phyloP scores from a whole-genome alignment of 2,329 filamentous ascomycete species.

The Ascochyta koolunga region DNA sequence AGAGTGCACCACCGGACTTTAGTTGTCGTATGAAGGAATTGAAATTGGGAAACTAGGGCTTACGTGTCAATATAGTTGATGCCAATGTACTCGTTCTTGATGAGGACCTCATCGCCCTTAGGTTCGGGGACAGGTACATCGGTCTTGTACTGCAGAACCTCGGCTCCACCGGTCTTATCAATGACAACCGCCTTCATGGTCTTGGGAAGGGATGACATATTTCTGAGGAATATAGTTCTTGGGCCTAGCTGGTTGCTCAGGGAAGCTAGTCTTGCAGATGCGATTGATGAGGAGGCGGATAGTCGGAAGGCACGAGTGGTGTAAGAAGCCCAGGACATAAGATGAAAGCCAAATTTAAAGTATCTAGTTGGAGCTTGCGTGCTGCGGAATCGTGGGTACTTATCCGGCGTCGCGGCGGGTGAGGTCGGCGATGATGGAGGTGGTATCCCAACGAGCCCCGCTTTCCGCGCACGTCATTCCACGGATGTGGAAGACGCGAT shows the following conservation, averaged over 20 bases:
- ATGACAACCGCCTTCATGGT: conserved; percentile 78
- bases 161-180: conserved; percentile 72
- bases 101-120: conserved; percentile 73
- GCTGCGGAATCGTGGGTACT: not conserved
- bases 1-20: not conserved
- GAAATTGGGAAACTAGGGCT: not conserved
- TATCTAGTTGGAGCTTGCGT: not conserved
- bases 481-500: not conserved
- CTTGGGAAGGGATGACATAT: conserved; percentile 61
- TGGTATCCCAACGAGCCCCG: conserved; percentile 17
- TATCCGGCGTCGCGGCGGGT: conserved; percentile 1
- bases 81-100: conserved; percentile 80
- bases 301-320: conserved; percentile 16
- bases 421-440: conserved; percentile 10
- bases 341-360: not conserved
- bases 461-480: conserved; percentile 17
- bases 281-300: conserved; percentile 17
- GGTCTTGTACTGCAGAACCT: conserved; percentile 73
- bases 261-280: conserved; percentile 25
- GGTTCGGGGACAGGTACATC: conserved; percentile 73
- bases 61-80: conserved; percentile 89
- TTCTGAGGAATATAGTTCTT: conserved; percentile 20
- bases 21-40: not conserved
- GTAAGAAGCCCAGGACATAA: conserved; percentile 25
- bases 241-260: conserved; percentile 24